Evolutionary conservation across 2,329 filamentous ascomycete genomes (phyloP).

Genomic region (Emmonsia crescens): DNA sequence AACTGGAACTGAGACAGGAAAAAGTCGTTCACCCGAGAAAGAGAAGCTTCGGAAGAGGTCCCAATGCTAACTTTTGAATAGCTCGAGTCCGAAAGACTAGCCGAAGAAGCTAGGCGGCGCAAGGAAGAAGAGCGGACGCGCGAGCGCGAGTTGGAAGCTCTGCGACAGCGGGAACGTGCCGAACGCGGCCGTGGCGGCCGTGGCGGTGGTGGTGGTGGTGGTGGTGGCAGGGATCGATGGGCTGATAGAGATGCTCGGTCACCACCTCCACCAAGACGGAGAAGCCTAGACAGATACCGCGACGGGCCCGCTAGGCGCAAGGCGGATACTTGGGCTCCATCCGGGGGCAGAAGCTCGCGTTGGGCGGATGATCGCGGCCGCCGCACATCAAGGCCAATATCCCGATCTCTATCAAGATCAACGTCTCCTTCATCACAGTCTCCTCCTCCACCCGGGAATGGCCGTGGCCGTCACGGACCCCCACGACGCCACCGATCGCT

Average conservation of each 20-base stretch:
- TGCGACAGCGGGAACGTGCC: constrained; percentile 47
- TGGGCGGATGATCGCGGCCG: constrained; percentile 27
- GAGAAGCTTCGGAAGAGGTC: constrained; percentile 2
- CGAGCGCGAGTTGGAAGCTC: constrained; percentile 57
- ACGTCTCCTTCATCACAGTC: constrained; percentile 23
- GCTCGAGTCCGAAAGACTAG: constrained; percentile 73
- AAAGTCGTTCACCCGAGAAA: constrained; percentile 50
- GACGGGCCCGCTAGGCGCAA: constrained; percentile 39
- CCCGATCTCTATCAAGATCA: constrained; percentile 23
- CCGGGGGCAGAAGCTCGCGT: constrained; percentile 26
- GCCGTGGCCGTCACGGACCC: constrained; percentile 17
- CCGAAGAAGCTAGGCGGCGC: constrained; percentile 60
- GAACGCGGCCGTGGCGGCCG: constrained; percentile 30
- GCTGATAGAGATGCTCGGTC: constrained; percentile 41
- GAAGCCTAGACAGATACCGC: constrained; percentile 33
- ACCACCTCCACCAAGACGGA: constrained; percentile 41
- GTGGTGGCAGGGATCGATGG: constrained; percentile 35
- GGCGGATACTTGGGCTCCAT: constrained; percentile 48
- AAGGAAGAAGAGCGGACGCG: constrained; percentile 61
- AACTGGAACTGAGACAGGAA: constrained; percentile 85
- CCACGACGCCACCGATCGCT: constrained; percentile 24
- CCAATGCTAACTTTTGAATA: constrained; percentile 24
- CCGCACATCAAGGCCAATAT: constrained; percentile 25
- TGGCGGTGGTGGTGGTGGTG: too few species aligned
- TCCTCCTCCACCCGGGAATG: constrained; percentile 22